These are phyloP conservation scores for Kalaharituber pfeilii DNA, from an alignment of 2,329 filamentous ascomycete species.

Conservation along the genomic window DNA sequence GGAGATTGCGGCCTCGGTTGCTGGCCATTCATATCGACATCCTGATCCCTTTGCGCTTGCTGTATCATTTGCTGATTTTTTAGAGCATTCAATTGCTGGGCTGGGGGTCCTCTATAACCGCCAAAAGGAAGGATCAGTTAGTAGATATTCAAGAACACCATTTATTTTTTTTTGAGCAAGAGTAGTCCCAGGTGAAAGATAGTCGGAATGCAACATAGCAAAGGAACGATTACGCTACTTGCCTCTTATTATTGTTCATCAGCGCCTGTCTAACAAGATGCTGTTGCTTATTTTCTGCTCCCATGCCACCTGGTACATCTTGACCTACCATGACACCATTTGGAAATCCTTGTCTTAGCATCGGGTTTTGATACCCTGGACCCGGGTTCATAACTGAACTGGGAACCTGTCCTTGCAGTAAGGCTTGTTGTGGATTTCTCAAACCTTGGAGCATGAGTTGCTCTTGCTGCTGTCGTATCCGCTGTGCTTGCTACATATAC, in stretches of 20 bases:
- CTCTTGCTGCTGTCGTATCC: slow-evolving; percentile 50
- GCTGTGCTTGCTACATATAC: slow-evolving; percentile 30
- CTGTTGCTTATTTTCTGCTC: slow-evolving; percentile 27
- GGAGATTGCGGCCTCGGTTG: slow-evolving; percentile 40
- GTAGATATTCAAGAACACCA: too few relatives aligned
- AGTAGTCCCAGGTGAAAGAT: too few relatives aligned
- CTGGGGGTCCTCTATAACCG: slow-evolving; percentile 5
- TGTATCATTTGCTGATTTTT: slow-evolving; percentile 53
- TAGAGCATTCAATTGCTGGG: slow-evolving; percentile 19
- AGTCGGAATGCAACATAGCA: too few relatives aligned
- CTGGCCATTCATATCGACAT: slow-evolving; percentile 59
- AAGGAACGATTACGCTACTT: too few relatives aligned
- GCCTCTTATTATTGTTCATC: slow-evolving; percentile 20
- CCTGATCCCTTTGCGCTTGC: slow-evolving; percentile 39
- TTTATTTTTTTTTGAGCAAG: too few relatives aligned
- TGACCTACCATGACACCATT: slow-evolving; percentile 20
- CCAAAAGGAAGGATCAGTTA: too few relatives aligned
- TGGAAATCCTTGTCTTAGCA: slow-evolving; percentile 17
- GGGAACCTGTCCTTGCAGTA: slow-evolving; percentile 20
- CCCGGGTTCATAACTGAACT: slow-evolving; percentile 15
- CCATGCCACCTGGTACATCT: slow-evolving; percentile 32
- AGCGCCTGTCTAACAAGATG: slow-evolving; percentile 24
- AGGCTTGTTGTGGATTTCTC: slow-evolving; percentile 30
- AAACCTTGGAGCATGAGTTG: slow-evolving; percentile 48
- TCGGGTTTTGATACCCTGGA: slow-evolving; percentile 21